Evolutionary conservation across 257 asterid species (phyloP).

Genomic region (Mitragyna speciosa): DNA sequence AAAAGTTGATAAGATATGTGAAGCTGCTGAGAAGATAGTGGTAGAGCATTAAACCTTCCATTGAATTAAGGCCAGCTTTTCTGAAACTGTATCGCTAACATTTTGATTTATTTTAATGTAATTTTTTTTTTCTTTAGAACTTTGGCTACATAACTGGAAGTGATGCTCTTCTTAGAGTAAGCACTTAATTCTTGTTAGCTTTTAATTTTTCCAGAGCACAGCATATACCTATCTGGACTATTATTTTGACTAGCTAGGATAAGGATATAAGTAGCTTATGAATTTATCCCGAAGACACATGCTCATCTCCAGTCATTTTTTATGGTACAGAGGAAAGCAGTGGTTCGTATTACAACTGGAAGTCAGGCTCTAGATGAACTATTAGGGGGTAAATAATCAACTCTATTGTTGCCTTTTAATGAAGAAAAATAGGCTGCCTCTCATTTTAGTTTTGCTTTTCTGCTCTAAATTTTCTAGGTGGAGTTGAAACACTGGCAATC

Average conservation of each 20-base stretch:
- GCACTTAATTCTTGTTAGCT: constrained; percentile 23
- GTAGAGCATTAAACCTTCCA: constrained; percentile 39
- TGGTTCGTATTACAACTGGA: constrained; percentile 89
- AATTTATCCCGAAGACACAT: background rate
- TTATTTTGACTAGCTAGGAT: background rate
- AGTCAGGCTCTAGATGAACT: constrained; percentile 98
- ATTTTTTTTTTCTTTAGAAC: constrained; percentile 48
- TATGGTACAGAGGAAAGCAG: constrained; percentile 69
- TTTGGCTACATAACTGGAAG: constrained; percentile 96
- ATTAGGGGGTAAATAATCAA: constrained; percentile 60
- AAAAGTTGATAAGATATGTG: constrained; percentile 94
- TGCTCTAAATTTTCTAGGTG: constrained; percentile 51
- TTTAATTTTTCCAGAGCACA: constrained; percentile 5
- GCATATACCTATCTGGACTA: background rate
- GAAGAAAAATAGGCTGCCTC: background rate
- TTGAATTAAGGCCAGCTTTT: background rate
- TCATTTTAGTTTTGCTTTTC: constrained; percentile 8
- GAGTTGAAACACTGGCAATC: constrained; percentile 78
- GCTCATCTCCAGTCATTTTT: background rate
- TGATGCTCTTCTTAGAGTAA: constrained; percentile 88
- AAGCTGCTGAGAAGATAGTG: constrained; percentile 99
- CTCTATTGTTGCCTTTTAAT: background rate
- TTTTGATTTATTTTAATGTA: background rate
- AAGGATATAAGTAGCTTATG: background rate
- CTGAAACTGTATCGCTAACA: background rate